Evolutionary conservation across 2,329 filamentous ascomycete species (phyloP), one percentile per base, ranked within the genome.

Genomic region (Simplicillium aogashimaense): DNA sequence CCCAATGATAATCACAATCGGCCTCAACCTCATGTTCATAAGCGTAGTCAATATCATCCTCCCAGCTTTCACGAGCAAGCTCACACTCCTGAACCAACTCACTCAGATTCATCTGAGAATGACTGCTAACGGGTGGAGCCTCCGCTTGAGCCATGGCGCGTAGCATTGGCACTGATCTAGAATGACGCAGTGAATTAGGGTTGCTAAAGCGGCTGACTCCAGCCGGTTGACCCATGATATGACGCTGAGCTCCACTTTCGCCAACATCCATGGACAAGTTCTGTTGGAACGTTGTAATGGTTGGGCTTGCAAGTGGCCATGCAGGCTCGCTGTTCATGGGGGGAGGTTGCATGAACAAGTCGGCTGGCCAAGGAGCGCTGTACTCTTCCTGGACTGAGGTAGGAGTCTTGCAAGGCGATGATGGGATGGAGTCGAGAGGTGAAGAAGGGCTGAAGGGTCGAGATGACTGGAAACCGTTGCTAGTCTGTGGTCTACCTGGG

Each of bases 11-110:
- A 45, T 82, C 72, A 51, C 76, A 82, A 55, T 81, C 67, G 7
- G 77, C 78, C 54, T 83, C 79, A 11, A 71, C 76, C 47, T 78
- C 78, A 49, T 83, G 75, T 47, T 82, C 78, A 51, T 83, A 83
- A 52, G 76, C 81, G 56, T 81, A 83, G 52, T 83, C 79, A 45
- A 83, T 82, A 45, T 77, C 77, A 39, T 81, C 77, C 50, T 83
- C 79, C 79, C 79, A 83, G 48, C 64, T 78, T 48, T 70, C 67
- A 7, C 59, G 58, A 16, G 54, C 49, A n/a, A 59, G 45, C 3
- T 45, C 40, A 3, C 63, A 58, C n/a, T 50, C 50, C 7, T 47
- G 45, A 11, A 50, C 47, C 7, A 57, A 54, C 3, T 47, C 50
- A 15, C 53, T 51, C 2, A 11, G 29, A 7, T 28, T 31, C 35